Evolutionary conservation across 768 basidiomycete genomes (phyloP), one percentile per base, ranked within the genome.

Genomic region (button mushroom (Agaricus bisporus)): DNA sequence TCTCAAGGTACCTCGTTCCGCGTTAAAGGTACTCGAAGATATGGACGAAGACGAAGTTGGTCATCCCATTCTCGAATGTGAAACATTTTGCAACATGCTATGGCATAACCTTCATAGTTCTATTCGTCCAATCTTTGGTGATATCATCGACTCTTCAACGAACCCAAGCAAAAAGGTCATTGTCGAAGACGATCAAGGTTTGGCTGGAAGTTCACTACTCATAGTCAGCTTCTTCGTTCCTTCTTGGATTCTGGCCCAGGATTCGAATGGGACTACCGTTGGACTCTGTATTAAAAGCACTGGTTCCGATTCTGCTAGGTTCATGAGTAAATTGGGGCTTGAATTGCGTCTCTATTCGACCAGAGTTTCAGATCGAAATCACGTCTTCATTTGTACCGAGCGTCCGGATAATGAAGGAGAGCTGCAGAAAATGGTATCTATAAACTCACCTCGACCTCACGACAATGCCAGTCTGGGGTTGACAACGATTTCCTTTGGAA

Each of bases 51-150:
- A 68, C 7, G 25, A 63, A 29, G 39, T 68, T 25, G 64, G 63
- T 5, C 68, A 68, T 4, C 75, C 73, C 0, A 43, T 67, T 4
- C 60, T 78, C 6, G 65, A 70, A 28, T 73, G 74, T 56, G 68
- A 72, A 38, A 53, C 71, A 17, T 54, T 38, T n/a, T 15, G 4
- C 39, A 4, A 20, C 5, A 14, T 35, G 1, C 26, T 43, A 4
- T 32, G 32, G 32, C 61, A 65, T 22, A 74, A 74, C 46, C 59
- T 66, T 14, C 72, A 73, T 56, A 61, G 69, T 11, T 64, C 67
- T 1, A 55, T 71, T 29, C 71, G 68, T 14, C 60, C 62, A 0
- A 56, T 62, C 1, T 74, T 73, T 46, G 75, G 75, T 10, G 61
- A 59, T 0, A 54, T 65, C 0, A 25, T 51, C 11, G 51, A 58